phyloP scores from a whole-genome alignment of 2,329 filamentous ascomycete genomes.

The Cladophialophora chaetospira region DNA sequence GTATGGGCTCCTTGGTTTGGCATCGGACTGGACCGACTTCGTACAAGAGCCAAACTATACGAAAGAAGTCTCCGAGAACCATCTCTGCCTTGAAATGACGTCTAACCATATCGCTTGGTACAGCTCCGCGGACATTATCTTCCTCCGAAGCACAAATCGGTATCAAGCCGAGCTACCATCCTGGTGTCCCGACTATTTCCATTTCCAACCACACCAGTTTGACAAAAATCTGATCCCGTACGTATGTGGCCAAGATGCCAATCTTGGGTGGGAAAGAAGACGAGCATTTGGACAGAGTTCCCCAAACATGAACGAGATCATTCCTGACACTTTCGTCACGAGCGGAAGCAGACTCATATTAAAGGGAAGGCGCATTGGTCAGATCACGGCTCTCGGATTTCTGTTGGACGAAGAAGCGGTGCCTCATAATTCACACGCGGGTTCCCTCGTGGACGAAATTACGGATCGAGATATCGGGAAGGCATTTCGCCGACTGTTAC shows the following conservation, averaged over 20 bases:
- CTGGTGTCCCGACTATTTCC: constrained; percentile 27
- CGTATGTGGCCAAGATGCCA: constrained; percentile 18
- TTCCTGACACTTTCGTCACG: constrained; percentile 16
- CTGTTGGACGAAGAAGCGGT: constrained; percentile 1
- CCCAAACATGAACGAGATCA: constrained; percentile 13
- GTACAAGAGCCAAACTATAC: constrained; percentile 24
- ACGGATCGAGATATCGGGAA: constrained; percentile 17
- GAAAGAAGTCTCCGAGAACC: constrained; percentile 13
- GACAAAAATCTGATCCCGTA: constrained; percentile 20
- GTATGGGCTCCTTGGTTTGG: constrained; percentile 23
- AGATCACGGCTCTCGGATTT: constrained; percentile 15
- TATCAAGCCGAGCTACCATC: constrained; percentile 13
- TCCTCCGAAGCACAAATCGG: constrained; percentile 16
- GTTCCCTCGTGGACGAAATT: neutral
- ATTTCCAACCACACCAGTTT: constrained; percentile 17
- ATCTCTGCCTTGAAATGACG: constrained; percentile 26
- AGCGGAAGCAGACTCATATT: constrained; percentile 12
- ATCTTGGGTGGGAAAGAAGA: constrained; percentile 24
- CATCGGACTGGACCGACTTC: constrained; percentile 22
- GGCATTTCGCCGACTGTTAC: constrained; percentile 21
- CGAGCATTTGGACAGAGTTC: constrained; percentile 21
- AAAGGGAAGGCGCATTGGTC: constrained; percentile 16
- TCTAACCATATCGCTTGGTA: constrained; percentile 22
- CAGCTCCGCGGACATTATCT: constrained; percentile 24
- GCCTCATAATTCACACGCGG: neutral